Conservation (phyloP, 805 yeast genomes). For the Alloascoidea africana region DNA sequence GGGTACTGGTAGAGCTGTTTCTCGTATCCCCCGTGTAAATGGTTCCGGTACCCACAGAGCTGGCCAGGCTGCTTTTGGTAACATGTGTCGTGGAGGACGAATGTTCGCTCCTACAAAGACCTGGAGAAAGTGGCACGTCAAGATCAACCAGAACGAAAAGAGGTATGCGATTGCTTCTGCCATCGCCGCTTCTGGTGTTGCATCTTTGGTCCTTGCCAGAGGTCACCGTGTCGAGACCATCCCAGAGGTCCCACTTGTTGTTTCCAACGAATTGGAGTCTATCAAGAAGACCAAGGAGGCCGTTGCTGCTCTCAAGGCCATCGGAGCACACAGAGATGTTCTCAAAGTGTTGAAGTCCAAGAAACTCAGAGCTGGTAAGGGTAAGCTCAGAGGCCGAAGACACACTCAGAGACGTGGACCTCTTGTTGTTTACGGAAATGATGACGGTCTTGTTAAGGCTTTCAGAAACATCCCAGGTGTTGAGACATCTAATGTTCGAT, state of each 20-base stretch:
- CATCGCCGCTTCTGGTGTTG: conserved; percentile 97
- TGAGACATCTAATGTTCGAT: conserved; percentile 84
- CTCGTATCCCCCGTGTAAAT: conserved; percentile 99
- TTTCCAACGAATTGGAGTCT: conserved; percentile 83
- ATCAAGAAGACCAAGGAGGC: conserved; percentile 97
- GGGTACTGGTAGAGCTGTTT: conserved; percentile 99
- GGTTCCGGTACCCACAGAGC: conserved; percentile 99
- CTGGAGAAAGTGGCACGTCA: conserved; percentile 99
- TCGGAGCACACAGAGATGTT: conserved; percentile 98
- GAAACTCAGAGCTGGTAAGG: conserved; percentile 99
- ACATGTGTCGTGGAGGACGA: conserved; percentile 99
- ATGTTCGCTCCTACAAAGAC: conserved; percentile 99
- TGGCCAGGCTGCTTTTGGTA: conserved; percentile 99
- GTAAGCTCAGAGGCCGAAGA: conserved; percentile 99
- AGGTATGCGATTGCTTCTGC: conserved; percentile 99
- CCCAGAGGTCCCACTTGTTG: conserved; percentile 97
- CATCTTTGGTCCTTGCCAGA: conserved; percentile 97
- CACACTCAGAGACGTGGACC: conserved; percentile 99
- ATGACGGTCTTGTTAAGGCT: conserved; percentile 95
- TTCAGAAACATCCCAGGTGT: conserved; percentile 99
- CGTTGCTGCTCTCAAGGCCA: conserved; percentile 92
- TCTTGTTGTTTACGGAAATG: conserved; percentile 94
- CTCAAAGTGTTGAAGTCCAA: conserved; percentile 96
- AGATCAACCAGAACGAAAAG: conserved; percentile 99
- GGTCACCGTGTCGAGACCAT: conserved; percentile 99